Evolutionary conservation across 768 basidiomycete genomes (phyloP), one percentile per base, ranked within the genome.

Genomic region (Leccinum aurantiacum): DNA sequence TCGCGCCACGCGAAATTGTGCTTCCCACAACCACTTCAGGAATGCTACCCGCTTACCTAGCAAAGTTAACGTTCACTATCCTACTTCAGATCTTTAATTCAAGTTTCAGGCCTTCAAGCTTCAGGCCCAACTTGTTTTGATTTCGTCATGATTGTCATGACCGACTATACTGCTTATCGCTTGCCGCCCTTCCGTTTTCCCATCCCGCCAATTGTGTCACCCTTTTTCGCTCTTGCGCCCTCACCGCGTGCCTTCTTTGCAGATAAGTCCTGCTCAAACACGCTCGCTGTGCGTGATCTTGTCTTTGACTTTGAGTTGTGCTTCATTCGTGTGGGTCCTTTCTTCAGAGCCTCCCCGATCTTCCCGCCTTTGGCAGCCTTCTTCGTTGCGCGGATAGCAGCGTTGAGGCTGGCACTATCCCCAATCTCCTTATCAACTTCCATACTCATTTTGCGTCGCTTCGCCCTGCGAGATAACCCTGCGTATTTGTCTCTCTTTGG

Each of bases 331-430:
- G 73, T 56, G 58, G 68, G 61, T 60, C 54, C 66, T 65, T 72
- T 81, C 60, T 65, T 63, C 66, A 80, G 76, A 33, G 81, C 77
- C 48, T 79, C 73, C 41, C 90, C 88, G 63, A 95, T 93, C 79
- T 92, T 97, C 10, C 75, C 75, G 1, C 90, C 90, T 64, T 84
- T 83, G 37, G 78, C 75, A 8, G 86, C 80, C 75, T 89, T 95
- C 77, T 98, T 98, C 10, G 91, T 94, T 13, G 85, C 84, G 57
- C 95, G 90, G 63, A 97, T 90, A 1, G 94, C 88, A 15, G 90
- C 89, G 44, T 82, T 80, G 49, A 90, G 75, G 9, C 81, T 77
- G 24, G 78, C 80, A 35, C 72, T 76, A 57, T 86, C 84, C 15
- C 81, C 83, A 4, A 76, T 58, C 57, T 87, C 86, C 54, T 85